Conservation (phyloP, 2,329 filamentous ascomycete genomes). For the Fusarium transvaalense region DNA sequence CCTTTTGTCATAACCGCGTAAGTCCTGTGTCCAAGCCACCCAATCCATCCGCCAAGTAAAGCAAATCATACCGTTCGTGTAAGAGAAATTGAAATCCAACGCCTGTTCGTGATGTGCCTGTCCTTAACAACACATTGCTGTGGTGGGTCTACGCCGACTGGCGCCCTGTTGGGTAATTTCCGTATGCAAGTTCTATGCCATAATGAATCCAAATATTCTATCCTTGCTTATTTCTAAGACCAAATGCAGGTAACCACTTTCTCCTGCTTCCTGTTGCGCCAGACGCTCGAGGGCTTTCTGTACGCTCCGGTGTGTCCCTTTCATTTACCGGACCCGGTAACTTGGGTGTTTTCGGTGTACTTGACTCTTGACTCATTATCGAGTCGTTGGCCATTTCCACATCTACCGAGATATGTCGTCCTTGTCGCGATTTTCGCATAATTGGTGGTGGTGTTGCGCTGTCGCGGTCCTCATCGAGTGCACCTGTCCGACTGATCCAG, state of each 20-base stretch:
- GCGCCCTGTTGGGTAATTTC: constrained; percentile 13
- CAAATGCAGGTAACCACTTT: constrained; percentile 55
- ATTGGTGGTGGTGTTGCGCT: constrained; percentile 70
- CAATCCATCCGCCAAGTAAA: constrained; percentile 20
- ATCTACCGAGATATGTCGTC: constrained; percentile 47
- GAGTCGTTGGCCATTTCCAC: constrained; percentile 21
- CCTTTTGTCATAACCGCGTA: constrained; percentile 11
- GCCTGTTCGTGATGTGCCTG: constrained; percentile 28
- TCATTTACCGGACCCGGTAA: constrained; percentile 18
- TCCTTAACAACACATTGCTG: constrained; percentile 3
- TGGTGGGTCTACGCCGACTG: constrained; percentile 22
- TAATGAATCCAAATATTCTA: constrained; percentile 42
- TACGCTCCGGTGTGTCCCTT: constrained; percentile 29
- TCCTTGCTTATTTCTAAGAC: constrained; percentile 47
- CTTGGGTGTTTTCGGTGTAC: constrained; percentile 36
- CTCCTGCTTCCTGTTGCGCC: constrained; percentile 49
- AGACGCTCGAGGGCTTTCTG: constrained; percentile 32
- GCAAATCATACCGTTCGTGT: constrained; percentile 17
- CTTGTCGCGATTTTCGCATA: constrained; percentile 58
- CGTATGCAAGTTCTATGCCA: constrained; percentile 26
- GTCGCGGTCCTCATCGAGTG: constrained; percentile 58
- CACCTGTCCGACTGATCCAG: constrained; percentile 54
- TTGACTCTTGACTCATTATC: constrained; percentile 30
- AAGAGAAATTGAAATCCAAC: constrained; percentile 42
- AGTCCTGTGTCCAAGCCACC: constrained; percentile 20